Conservation (phyloP, 2,329 filamentous ascomycete species). For the Aureobasidium pullulans region DNA sequence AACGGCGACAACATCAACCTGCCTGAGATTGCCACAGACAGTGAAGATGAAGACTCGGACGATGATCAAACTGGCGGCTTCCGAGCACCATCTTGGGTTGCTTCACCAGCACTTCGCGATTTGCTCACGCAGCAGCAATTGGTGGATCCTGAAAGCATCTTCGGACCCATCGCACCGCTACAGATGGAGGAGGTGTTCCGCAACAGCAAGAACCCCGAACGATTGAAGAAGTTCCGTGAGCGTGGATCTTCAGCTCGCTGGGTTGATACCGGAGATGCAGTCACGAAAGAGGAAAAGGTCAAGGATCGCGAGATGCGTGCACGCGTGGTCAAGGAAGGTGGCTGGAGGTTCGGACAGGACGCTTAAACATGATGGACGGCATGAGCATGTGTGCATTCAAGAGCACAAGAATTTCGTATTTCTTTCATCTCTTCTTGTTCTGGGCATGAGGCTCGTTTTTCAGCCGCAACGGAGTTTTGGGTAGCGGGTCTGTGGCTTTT, state of each 20-base stretch:
- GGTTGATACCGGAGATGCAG: slow-evolving; percentile 62
- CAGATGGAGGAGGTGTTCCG: slow-evolving; percentile 96
- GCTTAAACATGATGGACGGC: neutral
- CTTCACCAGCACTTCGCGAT: slow-evolving; percentile 72
- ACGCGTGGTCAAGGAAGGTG: slow-evolving; percentile 71
- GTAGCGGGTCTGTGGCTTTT: slow-evolving; percentile 1
- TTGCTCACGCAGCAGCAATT: slow-evolving; percentile 75
- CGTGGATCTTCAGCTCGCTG: slow-evolving; percentile 94
- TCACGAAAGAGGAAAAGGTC: slow-evolving; percentile 82
- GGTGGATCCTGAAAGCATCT: slow-evolving; percentile 76
- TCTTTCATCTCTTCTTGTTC: neutral
- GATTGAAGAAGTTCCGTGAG: slow-evolving; percentile 79
- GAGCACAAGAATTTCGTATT: slow-evolving; percentile 3
- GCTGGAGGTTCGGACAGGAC: slow-evolving; percentile 59
- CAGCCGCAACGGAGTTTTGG: neutral
- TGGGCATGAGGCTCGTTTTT: neutral
- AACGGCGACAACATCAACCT: slow-evolving; percentile 87
- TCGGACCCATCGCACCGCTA: slow-evolving; percentile 78
- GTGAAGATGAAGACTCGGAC: slow-evolving; percentile 68
- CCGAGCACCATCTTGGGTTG: slow-evolving; percentile 73
- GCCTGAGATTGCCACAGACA: slow-evolving; percentile 91
- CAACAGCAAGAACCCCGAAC: slow-evolving; percentile 64
- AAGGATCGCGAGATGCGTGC: slow-evolving; percentile 74
- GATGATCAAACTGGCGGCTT: slow-evolving; percentile 44
- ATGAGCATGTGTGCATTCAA: neutral